A percentile compares a stretch with the other conserved stretches of the same genome.
phyloP scores from a whole-genome alignment of 1,284 basidiomycete genomes.

The Ustilago xerochloae region DNA sequence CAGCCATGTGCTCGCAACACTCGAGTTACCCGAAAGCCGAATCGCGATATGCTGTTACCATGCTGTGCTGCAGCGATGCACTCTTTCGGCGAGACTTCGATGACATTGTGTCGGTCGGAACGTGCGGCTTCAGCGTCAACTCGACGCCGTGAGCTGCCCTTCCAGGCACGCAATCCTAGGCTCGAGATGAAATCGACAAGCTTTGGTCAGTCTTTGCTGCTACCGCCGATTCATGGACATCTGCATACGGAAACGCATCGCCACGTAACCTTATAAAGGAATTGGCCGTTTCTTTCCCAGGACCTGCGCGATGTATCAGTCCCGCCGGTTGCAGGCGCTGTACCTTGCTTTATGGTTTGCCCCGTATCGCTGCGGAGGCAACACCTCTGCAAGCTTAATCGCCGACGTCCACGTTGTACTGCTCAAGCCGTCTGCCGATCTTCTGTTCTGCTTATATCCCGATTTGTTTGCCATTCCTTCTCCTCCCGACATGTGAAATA shows the following conservation, averaged over 20 bases:
- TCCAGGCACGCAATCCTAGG: not conserved
- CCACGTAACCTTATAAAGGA: not conserved
- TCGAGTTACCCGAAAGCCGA: too few species aligned
- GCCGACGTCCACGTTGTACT: not conserved
- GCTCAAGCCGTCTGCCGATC: not conserved
- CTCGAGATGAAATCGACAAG: not conserved
- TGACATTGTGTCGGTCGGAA: not conserved
- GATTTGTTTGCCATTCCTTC: not conserved
- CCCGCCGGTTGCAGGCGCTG: constrained; percentile 2
- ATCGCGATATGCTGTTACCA: too few species aligned
- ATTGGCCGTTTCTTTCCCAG: constrained; percentile 2
- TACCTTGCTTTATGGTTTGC: constrained; percentile 1
- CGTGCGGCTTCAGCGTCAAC: not conserved
- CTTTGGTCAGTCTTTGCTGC: not conserved
- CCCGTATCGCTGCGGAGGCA: constrained; percentile 1
- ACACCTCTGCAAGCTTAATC: not conserved
- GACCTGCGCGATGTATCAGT: not conserved
- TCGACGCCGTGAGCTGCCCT: constrained; percentile 5
- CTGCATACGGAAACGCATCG: constrained; percentile 1
- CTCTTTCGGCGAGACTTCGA: not conserved
- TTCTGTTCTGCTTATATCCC: not conserved
- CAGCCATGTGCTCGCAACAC: too few species aligned
- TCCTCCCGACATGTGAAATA: not conserved
- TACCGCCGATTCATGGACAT: not conserved
- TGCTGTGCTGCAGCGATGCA: not conserved